phyloP scores from a whole-genome alignment of 75 land plant genomes.

The Chamaecyparis obtusa region DNA sequence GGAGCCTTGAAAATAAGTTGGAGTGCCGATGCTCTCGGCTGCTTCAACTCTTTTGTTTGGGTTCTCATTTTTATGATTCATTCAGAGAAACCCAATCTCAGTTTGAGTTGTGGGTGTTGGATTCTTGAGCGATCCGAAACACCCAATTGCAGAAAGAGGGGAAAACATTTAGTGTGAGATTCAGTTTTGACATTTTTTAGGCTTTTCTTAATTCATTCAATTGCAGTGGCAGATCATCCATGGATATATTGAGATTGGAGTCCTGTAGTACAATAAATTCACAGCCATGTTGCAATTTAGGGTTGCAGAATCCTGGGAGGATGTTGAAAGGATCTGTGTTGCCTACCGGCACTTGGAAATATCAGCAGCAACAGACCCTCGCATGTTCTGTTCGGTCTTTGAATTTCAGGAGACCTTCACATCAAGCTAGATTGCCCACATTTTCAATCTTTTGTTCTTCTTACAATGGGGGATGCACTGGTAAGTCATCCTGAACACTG shows the following conservation, averaged over 20 bases:
- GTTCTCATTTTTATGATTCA: neutral
- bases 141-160: neutral
- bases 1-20: neutral
- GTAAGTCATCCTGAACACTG: neutral
- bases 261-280: neutral
- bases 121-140: neutral
- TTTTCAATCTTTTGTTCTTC: conserved; percentile 8
- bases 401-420: neutral
- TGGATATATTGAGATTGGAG: conserved; percentile 1
- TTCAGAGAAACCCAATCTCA: neutral
- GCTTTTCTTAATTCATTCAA: neutral
- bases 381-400: neutral
- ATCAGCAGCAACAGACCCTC: neutral
- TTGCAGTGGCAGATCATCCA: neutral
- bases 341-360: neutral
- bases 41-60: neutral
- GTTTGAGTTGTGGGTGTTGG: conserved; percentile 10
- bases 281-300: neutral
- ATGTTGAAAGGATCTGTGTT: neutral
- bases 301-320: conserved; percentile 2
- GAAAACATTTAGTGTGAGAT: neutral
- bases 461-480: conserved; percentile 8
- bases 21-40: neutral
- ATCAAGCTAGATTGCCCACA: conserved; percentile 1
- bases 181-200: neutral